These are phyloP conservation scores for Geosmithia flava DNA, from an alignment of 2,329 filamentous ascomycete genomes.

Conservation along the genomic window DNA sequence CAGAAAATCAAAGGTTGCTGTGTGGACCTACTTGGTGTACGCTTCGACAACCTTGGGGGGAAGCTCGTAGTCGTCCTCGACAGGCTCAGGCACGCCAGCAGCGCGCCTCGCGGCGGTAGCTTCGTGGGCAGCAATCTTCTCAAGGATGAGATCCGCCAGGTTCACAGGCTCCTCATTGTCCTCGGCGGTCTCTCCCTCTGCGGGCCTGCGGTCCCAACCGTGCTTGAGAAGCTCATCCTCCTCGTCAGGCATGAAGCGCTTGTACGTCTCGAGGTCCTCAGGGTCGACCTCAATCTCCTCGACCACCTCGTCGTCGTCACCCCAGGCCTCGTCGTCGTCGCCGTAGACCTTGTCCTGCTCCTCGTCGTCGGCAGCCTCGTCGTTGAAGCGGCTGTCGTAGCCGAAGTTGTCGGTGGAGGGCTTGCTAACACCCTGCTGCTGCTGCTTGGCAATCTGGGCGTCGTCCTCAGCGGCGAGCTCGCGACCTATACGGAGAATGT, in stretches of 20 bases:
- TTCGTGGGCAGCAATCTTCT: slow-evolving; percentile 90
- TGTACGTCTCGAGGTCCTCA: slow-evolving; percentile 78
- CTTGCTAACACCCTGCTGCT: slow-evolving; percentile 15
- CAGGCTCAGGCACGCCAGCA: slow-evolving; percentile 40
- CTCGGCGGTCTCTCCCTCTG: slow-evolving; percentile 26
- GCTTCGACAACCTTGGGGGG: slow-evolving; percentile 89
- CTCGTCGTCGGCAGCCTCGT: slow-evolving; percentile 35
- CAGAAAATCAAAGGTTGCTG: too few relatives aligned
- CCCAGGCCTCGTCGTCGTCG: slow-evolving; percentile 16
- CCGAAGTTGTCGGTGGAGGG: slow-evolving; percentile 48
- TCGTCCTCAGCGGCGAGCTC: slow-evolving; percentile 75
- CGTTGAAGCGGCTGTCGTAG: slow-evolving; percentile 64
- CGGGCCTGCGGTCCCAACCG: slow-evolving; percentile 37
- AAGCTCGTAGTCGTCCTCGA: slow-evolving; percentile 63
- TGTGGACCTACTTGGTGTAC: slow-evolving; percentile 60
- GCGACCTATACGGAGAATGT: slow-evolving; percentile 81
- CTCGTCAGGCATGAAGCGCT: slow-evolving; percentile 70
- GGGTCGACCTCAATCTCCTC: slow-evolving; percentile 76
- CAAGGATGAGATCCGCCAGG: slow-evolving; percentile 81
- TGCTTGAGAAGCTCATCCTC: slow-evolving; percentile 59
- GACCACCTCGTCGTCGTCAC: slow-evolving; percentile 55
- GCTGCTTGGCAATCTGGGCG: slow-evolving; percentile 19
- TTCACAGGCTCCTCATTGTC: slow-evolving; percentile 53
- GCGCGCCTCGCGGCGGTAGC: slow-evolving; percentile 39
- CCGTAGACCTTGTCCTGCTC: slow-evolving; percentile 32